A percentile compares a stretch with the other conserved stretches of the same genome.
These are phyloP conservation scores for Neonectria magnoliae DNA, from an alignment of 2,329 filamentous ascomycete genomes.

Conservation along the genomic window DNA sequence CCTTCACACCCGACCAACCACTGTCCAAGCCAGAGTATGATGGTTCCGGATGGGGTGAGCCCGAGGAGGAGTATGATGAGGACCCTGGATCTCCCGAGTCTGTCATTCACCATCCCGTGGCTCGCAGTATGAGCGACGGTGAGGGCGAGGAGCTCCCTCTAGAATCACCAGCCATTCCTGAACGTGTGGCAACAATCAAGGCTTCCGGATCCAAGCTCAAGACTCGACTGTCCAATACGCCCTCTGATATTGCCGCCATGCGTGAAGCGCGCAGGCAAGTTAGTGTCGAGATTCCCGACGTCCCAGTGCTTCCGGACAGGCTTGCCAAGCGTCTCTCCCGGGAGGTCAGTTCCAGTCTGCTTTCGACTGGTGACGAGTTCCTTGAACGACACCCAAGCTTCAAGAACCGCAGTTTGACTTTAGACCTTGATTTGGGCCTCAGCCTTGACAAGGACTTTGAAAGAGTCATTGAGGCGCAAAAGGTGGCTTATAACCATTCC, in stretches of 20 bases:
- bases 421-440: slow-evolving; percentile 84
- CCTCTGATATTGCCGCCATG: slow-evolving; percentile 85
- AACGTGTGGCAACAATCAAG: slow-evolving; percentile 87
- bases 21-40: slow-evolving; percentile 71
- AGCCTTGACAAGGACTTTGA: slow-evolving; percentile 94
- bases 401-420: slow-evolving; percentile 83
- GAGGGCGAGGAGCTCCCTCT: slow-evolving; percentile 55
- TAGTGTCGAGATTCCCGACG: slow-evolving; percentile 73
- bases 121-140: slow-evolving; percentile 49
- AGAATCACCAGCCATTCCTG: slow-evolving; percentile 76
- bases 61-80: slow-evolving; percentile 61
- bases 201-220: slow-evolving; percentile 87
- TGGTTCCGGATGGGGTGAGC: slow-evolving; percentile 69
- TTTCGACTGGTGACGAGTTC: slow-evolving; percentile 52
- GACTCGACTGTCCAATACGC: slow-evolving; percentile 87
- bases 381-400: slow-evolving; percentile 75
- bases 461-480: slow-evolving; percentile 93
- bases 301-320: slow-evolving; percentile 70
- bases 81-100: slow-evolving; percentile 85
- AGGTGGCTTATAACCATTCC: slow-evolving; percentile 68
- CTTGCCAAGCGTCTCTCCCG: slow-evolving; percentile 66
- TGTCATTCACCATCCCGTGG: slow-evolving; percentile 82
- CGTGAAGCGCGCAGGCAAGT: slow-evolving; percentile 86
- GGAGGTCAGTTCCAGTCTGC: slow-evolving; percentile 54
- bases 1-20: slow-evolving; percentile 60